phyloP scores from a whole-genome alignment of 208 protist species.

The Trypanosoma grayi region DNA sequence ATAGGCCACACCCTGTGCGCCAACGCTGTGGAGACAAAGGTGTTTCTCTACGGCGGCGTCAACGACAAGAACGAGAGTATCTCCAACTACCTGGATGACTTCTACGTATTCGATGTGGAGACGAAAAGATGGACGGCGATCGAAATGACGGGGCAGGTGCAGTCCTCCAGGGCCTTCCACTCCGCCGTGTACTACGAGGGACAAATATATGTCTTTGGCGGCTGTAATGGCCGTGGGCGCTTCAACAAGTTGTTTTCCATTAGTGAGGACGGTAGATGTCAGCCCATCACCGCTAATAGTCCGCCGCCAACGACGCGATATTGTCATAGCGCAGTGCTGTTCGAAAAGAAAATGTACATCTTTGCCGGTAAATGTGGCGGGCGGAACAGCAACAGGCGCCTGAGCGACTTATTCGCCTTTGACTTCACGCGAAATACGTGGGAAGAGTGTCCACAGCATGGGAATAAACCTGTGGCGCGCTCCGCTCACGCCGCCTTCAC shows the following conservation, averaged over 20 bases:
- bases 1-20: conserved; percentile 87
- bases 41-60: conserved; percentile 86
- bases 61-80: conserved; percentile 72
- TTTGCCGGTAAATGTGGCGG: conserved; percentile 90
- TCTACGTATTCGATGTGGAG: conserved; percentile 72
- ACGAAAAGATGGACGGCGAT: conserved; percentile 66
- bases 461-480: conserved; percentile 49
- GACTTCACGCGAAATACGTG: conserved; percentile 43
- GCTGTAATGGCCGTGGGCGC: conserved; percentile 79
- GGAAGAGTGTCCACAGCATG: conserved; percentile 46
- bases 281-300: conserved; percentile 5
- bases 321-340: conserved; percentile 82
- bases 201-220: conserved; percentile 80
- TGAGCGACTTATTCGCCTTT: conserved; percentile 63
- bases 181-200: conserved; percentile 70
- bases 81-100: conserved; percentile 84
- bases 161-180: conserved; percentile 84
- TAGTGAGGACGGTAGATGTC: conserved; percentile 46
- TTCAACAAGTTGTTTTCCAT: conserved; percentile 88
- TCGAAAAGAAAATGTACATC: conserved; percentile 77
- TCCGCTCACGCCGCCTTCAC: conserved; percentile 85
- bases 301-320: conserved; percentile 62
- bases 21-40: conserved; percentile 60
- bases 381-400: conserved; percentile 82
- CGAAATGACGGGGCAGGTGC: conserved; percentile 50